Base-by-base conservation (phyloP, 345 rosid genomes). In the Adansonia digitata region DNA sequence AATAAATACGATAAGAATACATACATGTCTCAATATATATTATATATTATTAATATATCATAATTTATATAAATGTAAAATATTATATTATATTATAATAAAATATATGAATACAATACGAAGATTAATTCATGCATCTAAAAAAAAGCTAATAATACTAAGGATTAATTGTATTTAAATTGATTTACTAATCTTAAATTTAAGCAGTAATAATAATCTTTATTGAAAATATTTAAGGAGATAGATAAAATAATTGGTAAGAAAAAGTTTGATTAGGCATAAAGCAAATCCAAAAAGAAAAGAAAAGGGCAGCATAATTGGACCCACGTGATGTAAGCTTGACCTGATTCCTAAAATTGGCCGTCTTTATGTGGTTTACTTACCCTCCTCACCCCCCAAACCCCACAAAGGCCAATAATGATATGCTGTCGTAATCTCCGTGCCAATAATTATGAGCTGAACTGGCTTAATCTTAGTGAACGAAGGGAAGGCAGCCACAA, bases 351-450 rank as follows among this genome's bases (percentile, higher is more conserved):
- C 59, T 18, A 68, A 49, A 69, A 9, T 66, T n/a, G 42, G 39
- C 72, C 10, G 55, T 74, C 77, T 10, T 24, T 68, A 15, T 74
- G 76, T 53, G 11, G 31, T 9, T 51, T 39, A 12, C 80, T 48
- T 17, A 48, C 7, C 20, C n/a, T n/a, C 52, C 13, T n/a, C n/a
- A 46, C 51, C n/a, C n/a, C 80, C 80, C 84, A 76, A n/a, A n/a
- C n/a, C n/a, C 82, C 65, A 66, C 76, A 45, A 65, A 37, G 14
- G 4, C 76, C 80, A 75, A 77, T 72, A 62, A 78, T 81, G 62
- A 49, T 9, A 43, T n/a, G 59, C 45, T 45, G 76, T 74, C 76
- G 7, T 34, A 31, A 43, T 74, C 76, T n/a, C 26, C 31, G 6
- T 60, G 7, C 46, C 76, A 74, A 74, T 74, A 43, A 74, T 74